Evolutionary conservation across 2,329 filamentous ascomycete genomes (phyloP), one percentile per base, ranked within the genome.

Genomic region (Cadophora malorum): DNA sequence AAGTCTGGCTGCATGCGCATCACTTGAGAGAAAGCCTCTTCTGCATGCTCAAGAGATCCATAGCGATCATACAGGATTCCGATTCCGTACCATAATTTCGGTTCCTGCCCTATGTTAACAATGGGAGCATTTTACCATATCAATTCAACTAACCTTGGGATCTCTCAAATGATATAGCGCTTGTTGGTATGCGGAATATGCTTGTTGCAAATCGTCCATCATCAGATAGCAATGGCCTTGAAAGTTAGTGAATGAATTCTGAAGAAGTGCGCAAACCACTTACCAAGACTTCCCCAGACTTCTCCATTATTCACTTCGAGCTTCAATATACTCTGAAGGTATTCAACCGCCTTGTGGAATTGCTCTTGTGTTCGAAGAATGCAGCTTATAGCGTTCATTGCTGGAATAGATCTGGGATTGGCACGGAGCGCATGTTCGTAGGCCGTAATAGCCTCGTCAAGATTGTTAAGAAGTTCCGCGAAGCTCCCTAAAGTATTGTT

Each of bases 1-100:
- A 98, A 98, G 74, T 94, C 91, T 4, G 95, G 96, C 76, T 97
- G 91, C 91, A 99, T 98, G 74, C 93, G 91, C 96, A 99, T 98
- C 70, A 99, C 96, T 78, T 98, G 93, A 1, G 95, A 97, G 78
- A 98, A 98, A 5, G 96, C 96, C 79, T 98, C 96, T 79, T 98
- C 96, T 73, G 96, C 96, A 79, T 98, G 96, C 76, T 99, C 96
- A 58, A 97, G 87, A 33, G 94, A 97, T 7, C 96, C 96, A 77
- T 98, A 99, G 63, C 96, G 87, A 79, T 99, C 96, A 74, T 99
- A 99, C 0, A 99, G 83, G 56, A 99, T 99, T 49, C 96, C 96
- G 55, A 99, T 99, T 47, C 96, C 96, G 77, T 99, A 99, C 96
- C 96, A 99, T 12, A 99, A 85, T 81, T 97, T 97, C 3, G 96